Base-by-base conservation (phyloP, 192 early-diverging fungal species). In the Piromyces finnis region DNA sequence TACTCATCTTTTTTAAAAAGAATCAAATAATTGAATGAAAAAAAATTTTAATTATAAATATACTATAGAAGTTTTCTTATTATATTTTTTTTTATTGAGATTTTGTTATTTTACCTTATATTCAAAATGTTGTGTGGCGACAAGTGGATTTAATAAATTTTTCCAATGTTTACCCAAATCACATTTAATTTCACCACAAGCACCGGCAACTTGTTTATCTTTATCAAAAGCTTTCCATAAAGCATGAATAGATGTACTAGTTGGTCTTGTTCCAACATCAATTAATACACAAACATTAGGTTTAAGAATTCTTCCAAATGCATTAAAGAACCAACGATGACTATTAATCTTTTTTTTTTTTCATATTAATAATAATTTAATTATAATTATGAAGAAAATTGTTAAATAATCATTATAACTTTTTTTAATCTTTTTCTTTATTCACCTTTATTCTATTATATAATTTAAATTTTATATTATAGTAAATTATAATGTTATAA, bases 41-140 rank as follows among this genome's bases (percentile, higher is more conserved):
- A n/a, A n/a, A n/a, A n/a, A n/a, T n/a, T n/a, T n/a, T n/a, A n/a
- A n/a, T n/a, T n/a, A n/a, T n/a, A n/a, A n/a, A n/a, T n/a, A n/a
- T n/a, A n/a, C n/a, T n/a, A n/a, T n/a, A n/a, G n/a, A n/a, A n/a
- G n/a, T n/a, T n/a, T n/a, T n/a, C n/a, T n/a, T n/a, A n/a, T n/a
- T n/a, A n/a, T n/a, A n/a, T 93, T 88, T 88, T 37, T 37, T 37
- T 37, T 37, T 37, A 14, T 37, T 37, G 13, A 37, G 1, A 37
- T 14, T 14, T n/a, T 1, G 13, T 32, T 6, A 32, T 32, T 32
- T 32, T 32, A 68, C 51, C 79, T 93, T 93, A 87, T 92, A 94
- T 82, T 94, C 93, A 85, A 94, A 94, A 82, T 95, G 93, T 80
- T 94, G 94, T 9, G 93, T 86, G 7, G 92, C 93, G 29, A 94